Evolutionary conservation across 106 monocot genomes (phyloP).

Genomic region (Phalaenopsis aphrodite): DNA sequence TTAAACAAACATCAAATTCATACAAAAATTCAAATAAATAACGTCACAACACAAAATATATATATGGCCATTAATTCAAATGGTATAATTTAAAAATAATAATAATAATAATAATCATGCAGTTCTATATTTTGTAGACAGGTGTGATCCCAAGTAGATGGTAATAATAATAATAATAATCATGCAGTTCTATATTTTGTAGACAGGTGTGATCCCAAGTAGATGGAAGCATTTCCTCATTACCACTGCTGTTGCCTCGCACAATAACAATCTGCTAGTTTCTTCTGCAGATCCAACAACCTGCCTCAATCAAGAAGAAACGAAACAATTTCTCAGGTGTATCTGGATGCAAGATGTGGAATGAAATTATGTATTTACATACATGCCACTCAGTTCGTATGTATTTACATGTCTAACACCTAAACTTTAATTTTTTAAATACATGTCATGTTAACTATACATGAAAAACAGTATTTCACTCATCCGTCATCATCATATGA

Average conservation of each 20-base stretch:
- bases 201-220: slow-evolving; percentile 84
- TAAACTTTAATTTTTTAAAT: no score
- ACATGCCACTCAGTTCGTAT: no score
- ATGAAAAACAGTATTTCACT: no score
- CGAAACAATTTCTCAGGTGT: no score
- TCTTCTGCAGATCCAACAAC: slow-evolving; percentile 76
- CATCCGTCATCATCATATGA: no score
- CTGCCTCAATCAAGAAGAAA: slow-evolving; percentile 18
- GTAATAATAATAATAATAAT: neutral
- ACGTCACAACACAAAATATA: neutral
- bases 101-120: neutral
- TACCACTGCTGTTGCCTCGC: slow-evolving; percentile 81
- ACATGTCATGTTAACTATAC: no score
- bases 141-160: slow-evolving; percentile 79
- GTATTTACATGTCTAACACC: no score
- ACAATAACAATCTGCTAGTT: slow-evolving; percentile 69
- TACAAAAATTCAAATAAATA: neutral
- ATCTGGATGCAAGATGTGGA: neutral
- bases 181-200: slow-evolving; percentile 37
- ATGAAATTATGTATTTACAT: no score
- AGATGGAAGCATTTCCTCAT: slow-evolving; percentile 82
- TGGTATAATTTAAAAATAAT: no score
- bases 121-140: slow-evolving; percentile 61
- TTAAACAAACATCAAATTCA: neutral
- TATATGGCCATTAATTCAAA: no score